Conservation (phyloP, 2,329 filamentous ascomycete species). For the Fusarium begoniae region DNA sequence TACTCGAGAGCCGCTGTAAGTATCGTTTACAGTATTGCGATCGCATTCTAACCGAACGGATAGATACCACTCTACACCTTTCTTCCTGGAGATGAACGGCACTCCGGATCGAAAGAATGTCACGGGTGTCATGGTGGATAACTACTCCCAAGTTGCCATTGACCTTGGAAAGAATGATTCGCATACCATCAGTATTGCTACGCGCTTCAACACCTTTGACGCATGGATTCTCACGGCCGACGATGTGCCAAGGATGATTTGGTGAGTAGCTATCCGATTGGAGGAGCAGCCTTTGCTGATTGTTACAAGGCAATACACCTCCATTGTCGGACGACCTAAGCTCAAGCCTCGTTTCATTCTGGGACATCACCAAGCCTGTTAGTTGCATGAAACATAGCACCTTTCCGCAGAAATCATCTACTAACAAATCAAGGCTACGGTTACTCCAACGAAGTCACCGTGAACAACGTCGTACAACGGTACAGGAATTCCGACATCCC, state of each 20-base stretch:
- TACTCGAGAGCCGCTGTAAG: neutral
- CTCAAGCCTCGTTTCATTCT: conserved; percentile 1
- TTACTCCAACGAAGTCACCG: neutral
- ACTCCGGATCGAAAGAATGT: neutral
- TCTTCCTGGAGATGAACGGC: neutral
- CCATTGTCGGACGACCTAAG: neutral
- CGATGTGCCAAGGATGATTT: neutral
- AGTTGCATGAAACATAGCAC: fast-evolving
- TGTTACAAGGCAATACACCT: neutral
- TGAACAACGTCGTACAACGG: neutral
- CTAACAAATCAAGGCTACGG: neutral
- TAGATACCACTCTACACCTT: neutral
- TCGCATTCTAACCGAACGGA: fast-evolving
- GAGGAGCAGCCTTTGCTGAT: neutral
- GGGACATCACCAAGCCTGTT: neutral
- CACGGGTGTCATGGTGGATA: neutral
- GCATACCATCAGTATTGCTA: neutral
- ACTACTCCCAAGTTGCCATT: neutral
- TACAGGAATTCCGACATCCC: neutral
- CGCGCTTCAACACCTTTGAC: neutral
- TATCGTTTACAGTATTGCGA: fast-evolving
- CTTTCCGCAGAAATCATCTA: fast-evolving
- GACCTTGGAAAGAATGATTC: neutral
- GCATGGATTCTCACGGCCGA: neutral
- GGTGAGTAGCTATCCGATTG: neutral